phyloP scores from a whole-genome alignment of 805 yeast species.

The Schwanniomyces vanrijiae region DNA sequence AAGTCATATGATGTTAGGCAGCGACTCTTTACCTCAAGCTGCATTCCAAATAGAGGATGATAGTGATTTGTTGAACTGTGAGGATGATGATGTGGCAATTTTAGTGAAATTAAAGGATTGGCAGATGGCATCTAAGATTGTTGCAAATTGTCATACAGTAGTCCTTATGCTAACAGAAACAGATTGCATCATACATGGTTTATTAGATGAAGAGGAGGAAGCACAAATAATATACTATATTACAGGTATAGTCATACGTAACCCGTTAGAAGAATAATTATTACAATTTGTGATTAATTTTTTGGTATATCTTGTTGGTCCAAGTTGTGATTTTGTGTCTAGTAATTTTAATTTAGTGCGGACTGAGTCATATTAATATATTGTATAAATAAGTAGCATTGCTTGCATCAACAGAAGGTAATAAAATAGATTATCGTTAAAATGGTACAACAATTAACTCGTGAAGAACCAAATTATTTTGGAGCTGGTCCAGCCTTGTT shows the following conservation, averaged over 20 bases:
- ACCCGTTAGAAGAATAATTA: conserved; percentile 2
- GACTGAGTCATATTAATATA: not conserved
- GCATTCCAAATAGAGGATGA: conserved; percentile 3
- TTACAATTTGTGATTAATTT: not conserved
- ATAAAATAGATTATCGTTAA: not conserved
- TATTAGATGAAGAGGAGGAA: conserved; percentile 60
- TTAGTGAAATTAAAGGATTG: conserved; percentile 62
- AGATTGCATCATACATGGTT: conserved; percentile 65
- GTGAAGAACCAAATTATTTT: conserved; percentile 78
- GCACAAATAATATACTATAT: conserved; percentile 68
- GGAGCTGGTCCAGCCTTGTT: conserved; percentile 99
- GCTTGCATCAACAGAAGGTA: not conserved
- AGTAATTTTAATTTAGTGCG: not conserved
- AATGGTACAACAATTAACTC: conserved; percentile 34
- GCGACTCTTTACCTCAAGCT: conserved; percentile 21
- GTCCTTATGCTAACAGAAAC: conserved; percentile 57
- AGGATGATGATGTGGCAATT: conserved; percentile 40
- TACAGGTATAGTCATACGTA: conserved; percentile 26
- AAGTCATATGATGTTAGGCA: conserved; percentile 12
- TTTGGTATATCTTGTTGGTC: not conserved
- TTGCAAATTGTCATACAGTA: conserved; percentile 60
- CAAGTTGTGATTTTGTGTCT: not conserved
- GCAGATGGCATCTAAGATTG: conserved; percentile 62
- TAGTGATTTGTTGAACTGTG: conserved; percentile 8
- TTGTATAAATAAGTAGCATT: not conserved